Percentiles rank a stretch among this genome's conserved stretches.
Conservation (phyloP, 2,329 filamentous ascomycete species). For the Exophiala alcalophila region DNA sequence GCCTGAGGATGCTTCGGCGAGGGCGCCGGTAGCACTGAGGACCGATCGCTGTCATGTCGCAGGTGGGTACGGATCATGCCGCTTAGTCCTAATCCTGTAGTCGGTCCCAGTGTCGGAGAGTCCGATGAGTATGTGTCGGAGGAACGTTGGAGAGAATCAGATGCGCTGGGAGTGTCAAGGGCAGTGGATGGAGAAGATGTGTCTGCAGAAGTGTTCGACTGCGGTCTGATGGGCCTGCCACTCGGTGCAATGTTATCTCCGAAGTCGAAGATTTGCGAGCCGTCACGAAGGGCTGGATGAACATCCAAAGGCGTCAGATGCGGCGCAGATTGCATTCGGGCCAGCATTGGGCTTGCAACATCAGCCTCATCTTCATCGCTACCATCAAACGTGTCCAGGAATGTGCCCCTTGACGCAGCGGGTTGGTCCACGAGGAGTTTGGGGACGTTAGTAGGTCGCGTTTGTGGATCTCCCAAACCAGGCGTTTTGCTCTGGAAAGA, state of each 20-base stretch:
- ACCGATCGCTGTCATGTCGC: constrained; percentile 74
- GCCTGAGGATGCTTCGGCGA: constrained; percentile 35
- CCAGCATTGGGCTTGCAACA: constrained; percentile 30
- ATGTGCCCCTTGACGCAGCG: constrained; percentile 24
- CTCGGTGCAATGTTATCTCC: constrained; percentile 8
- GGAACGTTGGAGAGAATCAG: constrained; percentile 17
- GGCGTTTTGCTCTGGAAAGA: constrained; percentile 17
- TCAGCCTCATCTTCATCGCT: constrained; percentile 41
- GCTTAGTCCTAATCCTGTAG: constrained; percentile 60
- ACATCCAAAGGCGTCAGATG: constrained; percentile 35
- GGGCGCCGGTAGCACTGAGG: constrained; percentile 67
- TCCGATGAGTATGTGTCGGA: constrained; percentile 45
- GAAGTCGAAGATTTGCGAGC: constrained; percentile 30
- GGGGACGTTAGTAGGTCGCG: neutral
- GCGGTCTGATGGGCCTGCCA: constrained; percentile 4
- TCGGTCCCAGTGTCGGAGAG: constrained; percentile 75
- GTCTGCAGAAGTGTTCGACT: constrained; percentile 18
- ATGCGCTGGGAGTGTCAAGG: constrained; percentile 21
- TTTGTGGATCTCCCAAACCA: neutral
- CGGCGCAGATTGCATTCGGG: constrained; percentile 19
- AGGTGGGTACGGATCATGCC: constrained; percentile 82
- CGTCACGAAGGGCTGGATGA: constrained; percentile 39
- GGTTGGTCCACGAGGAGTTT: constrained; percentile 11
- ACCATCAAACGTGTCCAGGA: constrained; percentile 27
- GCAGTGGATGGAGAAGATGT: constrained; percentile 19